A percentile compares a stretch with the other conserved stretches of the same genome.
Conservation (phyloP, 129 eudicot species). For the Pittosporum tobira region DNA sequence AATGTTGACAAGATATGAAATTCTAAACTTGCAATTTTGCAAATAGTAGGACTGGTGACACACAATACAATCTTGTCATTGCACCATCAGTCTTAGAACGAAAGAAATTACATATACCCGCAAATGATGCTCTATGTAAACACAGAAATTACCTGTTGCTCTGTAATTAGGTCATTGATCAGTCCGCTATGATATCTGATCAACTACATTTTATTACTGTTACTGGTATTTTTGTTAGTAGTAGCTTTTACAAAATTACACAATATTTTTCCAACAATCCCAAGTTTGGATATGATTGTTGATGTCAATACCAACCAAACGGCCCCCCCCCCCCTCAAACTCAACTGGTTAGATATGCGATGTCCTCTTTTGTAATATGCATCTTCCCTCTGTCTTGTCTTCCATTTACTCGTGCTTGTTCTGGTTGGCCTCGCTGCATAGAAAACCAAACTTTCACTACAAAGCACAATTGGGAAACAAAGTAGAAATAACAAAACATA, state of each 20-base stretch:
- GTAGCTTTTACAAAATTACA: background rate
- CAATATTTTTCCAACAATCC: background rate
- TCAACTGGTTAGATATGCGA: slow-evolving; percentile 35
- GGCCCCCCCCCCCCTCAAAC: background rate
- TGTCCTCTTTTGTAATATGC: slow-evolving; percentile 64
- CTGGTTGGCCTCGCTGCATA: slow-evolving; percentile 78
- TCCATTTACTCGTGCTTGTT: slow-evolving; percentile 23
- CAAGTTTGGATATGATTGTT: background rate
- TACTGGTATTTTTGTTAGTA: background rate
- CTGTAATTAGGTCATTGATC: too few relatives aligned
- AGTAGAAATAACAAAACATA: too few relatives aligned
- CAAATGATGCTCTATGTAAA: too few relatives aligned
- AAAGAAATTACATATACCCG: too few relatives aligned
- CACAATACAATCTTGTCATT: too few relatives aligned
- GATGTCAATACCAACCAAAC: background rate
- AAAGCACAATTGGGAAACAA: background rate
- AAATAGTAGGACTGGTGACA: too few relatives aligned
- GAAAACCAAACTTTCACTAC: slow-evolving; percentile 1
- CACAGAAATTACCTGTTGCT: too few relatives aligned
- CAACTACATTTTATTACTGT: too few relatives aligned
- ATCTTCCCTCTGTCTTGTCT: slow-evolving; percentile 73
- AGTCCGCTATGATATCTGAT: too few relatives aligned
- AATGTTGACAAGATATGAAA: too few relatives aligned
- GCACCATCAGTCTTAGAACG: too few relatives aligned
- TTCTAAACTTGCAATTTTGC: too few relatives aligned